A percentile compares a stretch with the other conserved stretches of the same genome.
phyloP scores from a whole-genome alignment of 192 early-diverging fungal species.

The Umbelopsis sp. region DNA sequence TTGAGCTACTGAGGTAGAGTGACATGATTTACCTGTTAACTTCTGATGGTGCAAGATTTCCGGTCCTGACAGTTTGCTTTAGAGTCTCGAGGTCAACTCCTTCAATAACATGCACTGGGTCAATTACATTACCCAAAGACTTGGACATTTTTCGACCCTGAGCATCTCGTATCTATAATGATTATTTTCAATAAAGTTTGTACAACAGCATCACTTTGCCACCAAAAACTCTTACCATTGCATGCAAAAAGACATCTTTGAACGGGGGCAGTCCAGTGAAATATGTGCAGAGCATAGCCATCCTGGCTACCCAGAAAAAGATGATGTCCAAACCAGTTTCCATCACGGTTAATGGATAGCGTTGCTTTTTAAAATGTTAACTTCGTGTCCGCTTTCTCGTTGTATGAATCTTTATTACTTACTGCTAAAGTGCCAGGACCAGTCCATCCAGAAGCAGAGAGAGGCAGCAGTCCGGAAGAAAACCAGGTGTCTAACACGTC shows the following conservation, averaged over 20 bases:
- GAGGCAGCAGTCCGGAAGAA: conserved; percentile 89
- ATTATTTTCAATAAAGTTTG: not conserved
- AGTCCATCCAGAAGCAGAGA: conserved; percentile 67
- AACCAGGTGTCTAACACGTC: conserved; percentile 99
- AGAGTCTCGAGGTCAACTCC: conserved; percentile 73
- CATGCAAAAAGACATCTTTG: conserved; percentile 87
- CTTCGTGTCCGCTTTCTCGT: not conserved
- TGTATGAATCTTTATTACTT: not conserved
- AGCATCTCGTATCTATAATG: conserved; percentile 62
- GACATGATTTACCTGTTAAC: conserved; percentile 61
- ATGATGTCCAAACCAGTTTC: conserved; percentile 97
- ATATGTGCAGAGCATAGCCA: conserved; percentile 94
- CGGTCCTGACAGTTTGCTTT: conserved; percentile 66
- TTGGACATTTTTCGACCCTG: conserved; percentile 93
- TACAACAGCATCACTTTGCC: not conserved
- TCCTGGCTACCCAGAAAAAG: conserved; percentile 98
- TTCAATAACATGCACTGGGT: conserved; percentile 82
- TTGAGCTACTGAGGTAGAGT: conserved; percentile 36
- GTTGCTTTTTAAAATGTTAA: conserved; percentile 48
- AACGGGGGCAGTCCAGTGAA: conserved; percentile 84
- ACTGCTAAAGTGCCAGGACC: conserved; percentile 20
- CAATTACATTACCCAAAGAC: conserved; percentile 85
- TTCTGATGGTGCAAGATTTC: conserved; percentile 79
- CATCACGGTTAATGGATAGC: conserved; percentile 82
- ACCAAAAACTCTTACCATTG: conserved; percentile 73